Evolutionary conservation across 208 protist genomes (phyloP), one percentile per base, ranked within the genome.

Genomic region (Acanthamoeba divionensis): DNA sequence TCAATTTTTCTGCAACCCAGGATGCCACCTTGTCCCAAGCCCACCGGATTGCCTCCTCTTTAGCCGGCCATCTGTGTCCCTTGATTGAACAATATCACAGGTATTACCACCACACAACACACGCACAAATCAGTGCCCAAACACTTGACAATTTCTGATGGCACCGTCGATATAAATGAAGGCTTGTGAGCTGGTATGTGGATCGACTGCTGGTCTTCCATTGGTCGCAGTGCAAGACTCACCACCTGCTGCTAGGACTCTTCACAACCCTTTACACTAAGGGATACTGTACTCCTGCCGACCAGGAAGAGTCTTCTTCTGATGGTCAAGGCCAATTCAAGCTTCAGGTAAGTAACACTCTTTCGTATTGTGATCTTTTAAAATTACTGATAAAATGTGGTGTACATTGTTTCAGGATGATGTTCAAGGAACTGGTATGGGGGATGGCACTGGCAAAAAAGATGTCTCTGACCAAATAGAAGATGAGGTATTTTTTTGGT

Each of bases 401-500:
- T 41, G 2, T 6, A 41, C 1, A 41, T 41, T 41, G 36, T 63
- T 63, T 63, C 24, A 88, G 57, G 79, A 88, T 41, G 79, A 88
- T 45, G 45, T 88, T 12, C 21, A 65, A 21, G 98, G 98, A 48
- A 99, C 98, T 21, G 99, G 99, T 55, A 99, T 99, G 97, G 99
- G 99, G 87, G 98, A 99, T 80, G 99, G 98, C 44, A 71, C 98
- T 63, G 99, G 99, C 79, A 96, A 98, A 90, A 98, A 99, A 77
- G 98, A 99, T 91, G 98, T 99, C 26, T 98, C 95, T 24, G 96
- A 99, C 57, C 90, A 99, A 95, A 98, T 99, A 36, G 96, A 99
- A 31, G 97, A 99, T 90, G 98, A 99, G 91, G 93, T 95, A 33
- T 63, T 45, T 41, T 41, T 41, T 41, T 1, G 36, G 1, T 6